Percentiles rank a stretch among this genome's conserved stretches.
phyloP scores from a whole-genome alignment of 2,329 filamentous ascomycete species.

The Colletotrichum gloeosporioides region DNA sequence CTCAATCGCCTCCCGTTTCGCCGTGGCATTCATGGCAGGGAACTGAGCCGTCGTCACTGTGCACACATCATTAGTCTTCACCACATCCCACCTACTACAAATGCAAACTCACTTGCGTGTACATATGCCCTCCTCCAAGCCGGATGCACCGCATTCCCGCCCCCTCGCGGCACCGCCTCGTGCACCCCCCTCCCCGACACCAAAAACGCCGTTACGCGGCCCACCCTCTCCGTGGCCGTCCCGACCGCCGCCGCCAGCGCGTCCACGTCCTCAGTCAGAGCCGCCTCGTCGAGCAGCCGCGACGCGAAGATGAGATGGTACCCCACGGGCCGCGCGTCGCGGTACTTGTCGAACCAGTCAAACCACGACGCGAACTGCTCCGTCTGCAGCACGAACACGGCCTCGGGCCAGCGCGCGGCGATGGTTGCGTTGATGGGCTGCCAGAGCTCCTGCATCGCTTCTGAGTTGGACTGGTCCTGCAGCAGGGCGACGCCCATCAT shows the following conservation, averaged over 20 bases:
- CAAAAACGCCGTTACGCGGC: constrained; percentile 38
- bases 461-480: constrained; percentile 35
- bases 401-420: constrained; percentile 39
- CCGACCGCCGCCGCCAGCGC: constrained; percentile 42
- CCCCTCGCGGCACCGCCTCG: constrained; percentile 48
- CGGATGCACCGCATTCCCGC: constrained; percentile 52
- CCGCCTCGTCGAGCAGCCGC: constrained; percentile 44
- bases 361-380: constrained; percentile 33
- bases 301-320: constrained; percentile 44
- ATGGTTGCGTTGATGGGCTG: constrained; percentile 42
- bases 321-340: constrained; percentile 41
- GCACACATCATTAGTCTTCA: constrained; percentile 11
- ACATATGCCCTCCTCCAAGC: constrained; percentile 51
- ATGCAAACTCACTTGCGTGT: constrained; percentile 38
- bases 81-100: fast-evolving
- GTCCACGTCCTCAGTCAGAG: constrained; percentile 38
- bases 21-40: constrained; percentile 36
- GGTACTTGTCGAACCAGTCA: constrained; percentile 40
- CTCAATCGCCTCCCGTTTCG: constrained; percentile 28
- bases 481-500: constrained; percentile 39
- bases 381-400: constrained; percentile 20
- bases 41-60: constrained; percentile 32
- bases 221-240: constrained; percentile 31
- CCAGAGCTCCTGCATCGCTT: constrained; percentile 31
- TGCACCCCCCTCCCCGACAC: constrained; percentile 50